A percentile compares a stretch with the other conserved stretches of the same genome.
Evolutionary conservation across 1,139 yeast species (phyloP).

Genomic region (Magnusiomyces paraingens): DNA sequence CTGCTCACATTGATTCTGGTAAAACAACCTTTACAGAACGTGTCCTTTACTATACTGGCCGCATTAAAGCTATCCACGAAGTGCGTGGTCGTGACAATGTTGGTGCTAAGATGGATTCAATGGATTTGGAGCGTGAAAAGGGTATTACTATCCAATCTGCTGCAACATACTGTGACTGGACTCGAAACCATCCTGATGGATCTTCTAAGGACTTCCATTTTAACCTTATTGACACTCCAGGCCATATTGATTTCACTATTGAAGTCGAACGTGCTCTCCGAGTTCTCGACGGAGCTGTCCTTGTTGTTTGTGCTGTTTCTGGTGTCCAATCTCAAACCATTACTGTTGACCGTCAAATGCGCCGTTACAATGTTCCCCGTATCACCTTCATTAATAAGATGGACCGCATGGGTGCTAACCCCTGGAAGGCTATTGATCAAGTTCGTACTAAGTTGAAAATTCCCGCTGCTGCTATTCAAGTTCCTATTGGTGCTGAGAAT

Average conservation of each 20-base stretch:
- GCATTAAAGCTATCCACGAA: constrained; percentile 96
- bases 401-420: constrained; percentile 99
- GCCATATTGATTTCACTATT: constrained; percentile 96
- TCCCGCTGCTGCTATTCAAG: constrained; percentile 97
- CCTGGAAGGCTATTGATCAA: constrained; percentile 91
- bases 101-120: constrained; percentile 98
- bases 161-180: constrained; percentile 97
- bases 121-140: constrained; percentile 96
- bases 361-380: constrained; percentile 95
- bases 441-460: constrained; percentile 78
- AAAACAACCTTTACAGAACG: constrained; percentile 97
- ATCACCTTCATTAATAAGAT: constrained; percentile 93
- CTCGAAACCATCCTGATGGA: constrained; percentile 40
- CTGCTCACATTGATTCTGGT: constrained; percentile 97
- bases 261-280: constrained; percentile 97
- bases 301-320: constrained; percentile 95
- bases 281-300: constrained; percentile 95
- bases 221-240: constrained; percentile 95
- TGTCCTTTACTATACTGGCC: constrained; percentile 90
- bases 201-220: constrained; percentile 60
- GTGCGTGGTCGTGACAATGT: constrained; percentile 97
- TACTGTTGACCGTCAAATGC: constrained; percentile 98
- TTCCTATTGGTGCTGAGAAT: constrained; percentile 91
- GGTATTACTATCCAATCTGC: constrained; percentile 99
- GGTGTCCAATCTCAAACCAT: constrained; percentile 99